Conservation (phyloP, 345 rosid species). For the Hibiscus trionum region DNA sequence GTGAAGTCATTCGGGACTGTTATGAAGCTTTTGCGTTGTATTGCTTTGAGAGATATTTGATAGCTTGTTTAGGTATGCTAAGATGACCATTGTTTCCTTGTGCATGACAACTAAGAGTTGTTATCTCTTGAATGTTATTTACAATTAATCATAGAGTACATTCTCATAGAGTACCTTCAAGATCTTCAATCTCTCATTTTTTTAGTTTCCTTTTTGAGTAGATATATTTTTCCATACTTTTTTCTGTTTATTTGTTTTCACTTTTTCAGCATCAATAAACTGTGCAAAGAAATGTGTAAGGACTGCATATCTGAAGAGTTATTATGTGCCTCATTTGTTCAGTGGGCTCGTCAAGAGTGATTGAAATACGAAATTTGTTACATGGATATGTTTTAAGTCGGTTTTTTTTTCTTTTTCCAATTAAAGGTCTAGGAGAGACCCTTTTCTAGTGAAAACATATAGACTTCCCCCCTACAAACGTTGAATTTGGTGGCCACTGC, state of each 20-base stretch:
- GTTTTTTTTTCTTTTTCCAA: neutral
- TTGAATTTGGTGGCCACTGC: neutral
- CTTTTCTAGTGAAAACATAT: conserved; percentile 12
- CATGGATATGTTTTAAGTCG: conserved; percentile 20
- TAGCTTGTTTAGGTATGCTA: conserved; percentile 87
- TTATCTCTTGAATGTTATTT: conserved; percentile 5
- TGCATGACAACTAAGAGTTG: neutral
- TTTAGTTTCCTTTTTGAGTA: conserved; percentile 40
- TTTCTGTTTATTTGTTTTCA: neutral
- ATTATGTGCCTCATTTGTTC: neutral
- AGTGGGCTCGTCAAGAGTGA: neutral
- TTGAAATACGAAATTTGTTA: neutral
- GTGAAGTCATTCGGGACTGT: conserved; percentile 92
- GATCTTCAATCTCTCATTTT: neutral
- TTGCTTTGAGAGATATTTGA: conserved; percentile 97
- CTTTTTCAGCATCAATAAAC: neutral
- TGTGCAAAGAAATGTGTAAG: neutral
- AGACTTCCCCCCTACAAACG: conserved; percentile 39
- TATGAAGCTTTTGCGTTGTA: conserved; percentile 98
- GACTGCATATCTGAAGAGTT: neutral
- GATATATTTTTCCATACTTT: neutral
- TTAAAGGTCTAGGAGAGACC: conserved; percentile 47
- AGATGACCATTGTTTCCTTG: neutral
- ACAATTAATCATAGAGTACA: neutral
- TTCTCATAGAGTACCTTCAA: neutral